phyloP scores from a whole-genome alignment of 371 early-diverging fungal species.

The Apophysomyces ossiformis region DNA sequence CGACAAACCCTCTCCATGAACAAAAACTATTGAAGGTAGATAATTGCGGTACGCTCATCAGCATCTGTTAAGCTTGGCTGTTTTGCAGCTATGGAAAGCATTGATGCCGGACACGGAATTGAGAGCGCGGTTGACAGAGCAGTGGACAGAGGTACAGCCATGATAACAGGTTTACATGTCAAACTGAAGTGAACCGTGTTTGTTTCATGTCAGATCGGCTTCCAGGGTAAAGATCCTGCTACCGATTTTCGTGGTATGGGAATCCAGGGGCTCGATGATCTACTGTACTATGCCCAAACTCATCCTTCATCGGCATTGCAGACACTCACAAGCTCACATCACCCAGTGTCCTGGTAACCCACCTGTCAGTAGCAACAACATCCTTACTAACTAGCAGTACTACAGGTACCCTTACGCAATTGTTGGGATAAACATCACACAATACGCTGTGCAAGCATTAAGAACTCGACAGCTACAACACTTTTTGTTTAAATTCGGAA shows the following conservation, averaged over 20 bases:
- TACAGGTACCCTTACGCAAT: conserved; percentile 81
- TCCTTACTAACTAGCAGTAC: conserved; percentile 3
- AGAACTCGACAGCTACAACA: conserved; percentile 70
- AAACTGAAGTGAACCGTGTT: neutral
- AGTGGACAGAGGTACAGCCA: conserved; percentile 65
- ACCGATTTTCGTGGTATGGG: conserved; percentile 92
- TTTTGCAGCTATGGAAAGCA: conserved; percentile 66
- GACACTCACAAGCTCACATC: conserved; percentile 60
- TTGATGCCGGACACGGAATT: conserved; percentile 67
- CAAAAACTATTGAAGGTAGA: conserved; percentile 64
- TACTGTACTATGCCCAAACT: conserved; percentile 68
- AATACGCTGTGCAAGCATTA: conserved; percentile 66
- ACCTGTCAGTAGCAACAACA: neutral
- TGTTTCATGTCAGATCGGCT: conserved; percentile 57
- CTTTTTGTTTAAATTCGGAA: conserved; percentile 65
- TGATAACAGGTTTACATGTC: neutral
- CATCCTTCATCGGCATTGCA: conserved; percentile 60
- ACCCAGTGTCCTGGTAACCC: conserved; percentile 48
- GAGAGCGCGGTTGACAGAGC: conserved; percentile 52
- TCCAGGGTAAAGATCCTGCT: conserved; percentile 86
- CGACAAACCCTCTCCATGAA: conserved; percentile 66
- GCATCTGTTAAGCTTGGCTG: conserved; percentile 1
- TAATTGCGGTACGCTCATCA: neutral
- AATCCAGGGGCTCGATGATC: conserved; percentile 75
- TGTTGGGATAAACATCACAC: conserved; percentile 83